phyloP scores from a whole-genome alignment of 371 early-diverging fungal species.

The Apophysomyces trapeziformis region DNA sequence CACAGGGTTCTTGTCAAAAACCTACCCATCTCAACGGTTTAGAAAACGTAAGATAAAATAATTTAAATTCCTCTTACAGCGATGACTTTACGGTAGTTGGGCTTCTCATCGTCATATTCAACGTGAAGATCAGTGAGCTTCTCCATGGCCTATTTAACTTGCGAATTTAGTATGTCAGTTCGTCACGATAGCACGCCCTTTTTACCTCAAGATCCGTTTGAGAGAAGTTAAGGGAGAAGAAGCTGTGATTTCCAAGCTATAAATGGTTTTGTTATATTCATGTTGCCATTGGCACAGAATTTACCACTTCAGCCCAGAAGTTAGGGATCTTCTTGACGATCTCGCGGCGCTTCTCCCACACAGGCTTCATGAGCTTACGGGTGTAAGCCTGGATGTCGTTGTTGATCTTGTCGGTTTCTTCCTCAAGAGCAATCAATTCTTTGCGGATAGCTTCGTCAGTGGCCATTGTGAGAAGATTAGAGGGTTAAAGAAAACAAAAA shows the following conservation, averaged over 20 bases:
- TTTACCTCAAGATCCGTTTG: slow-evolving; percentile 40
- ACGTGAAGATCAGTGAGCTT: slow-evolving; percentile 62
- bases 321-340: slow-evolving; percentile 59
- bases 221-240: slow-evolving; percentile 18
- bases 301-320: slow-evolving; percentile 59
- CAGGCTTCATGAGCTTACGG: slow-evolving; percentile 56
- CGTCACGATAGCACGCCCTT: not conserved
- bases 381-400: slow-evolving; percentile 42
- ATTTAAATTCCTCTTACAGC: slow-evolving; percentile 41
- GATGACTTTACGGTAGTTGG: slow-evolving; percentile 52
- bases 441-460: slow-evolving; percentile 42
- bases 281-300: not conserved
- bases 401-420: slow-evolving; percentile 40
- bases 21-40: slow-evolving; percentile 28
- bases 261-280: not conserved
- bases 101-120: slow-evolving; percentile 52
- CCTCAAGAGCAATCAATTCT: slow-evolving; percentile 39
- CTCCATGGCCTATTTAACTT: slow-evolving; percentile 40
- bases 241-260: slow-evolving; percentile 45
- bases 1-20: slow-evolving; percentile 58
- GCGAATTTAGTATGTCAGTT: not conserved
- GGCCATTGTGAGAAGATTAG: slow-evolving; percentile 14
- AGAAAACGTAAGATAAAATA: slow-evolving; percentile 7
- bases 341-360: slow-evolving; percentile 62
- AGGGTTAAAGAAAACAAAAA: slow-evolving; percentile 6